Evolutionary conservation across 768 basidiomycete species (phyloP), one percentile per base, ranked within the genome.

Genomic region (Phylloporus rhodoxanthus): DNA sequence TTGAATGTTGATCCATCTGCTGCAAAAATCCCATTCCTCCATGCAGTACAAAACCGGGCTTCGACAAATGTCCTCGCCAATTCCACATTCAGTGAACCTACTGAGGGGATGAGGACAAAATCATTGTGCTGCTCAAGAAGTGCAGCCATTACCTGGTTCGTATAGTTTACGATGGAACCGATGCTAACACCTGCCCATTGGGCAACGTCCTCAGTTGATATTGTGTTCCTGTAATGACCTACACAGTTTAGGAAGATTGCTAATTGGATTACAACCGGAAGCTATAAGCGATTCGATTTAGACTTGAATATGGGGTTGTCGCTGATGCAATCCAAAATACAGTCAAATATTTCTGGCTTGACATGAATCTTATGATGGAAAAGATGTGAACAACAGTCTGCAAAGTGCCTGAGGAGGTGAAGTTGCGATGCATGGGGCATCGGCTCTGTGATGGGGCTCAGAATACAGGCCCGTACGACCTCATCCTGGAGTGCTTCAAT

Each of bases 21-120:
- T 25, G 69, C 50, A 34, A 64, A 65, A 61, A 65, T 73, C 0
- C 72, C 70, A 46, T 68, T 28, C 1, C 62, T 43, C 72, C 72
- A 76, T 4, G 14, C 19, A 0, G 1, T 2, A 23, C 46, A 51
- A 5, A 40, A 9, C 19, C 10, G 30, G 2, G 9, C 15, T 19
- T 49, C 47, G 0, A 39, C 14, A 5, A 42, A 51, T 6, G 0
- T 9, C 2, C 19, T 11, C 3, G 29, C 57, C 6, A 25, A 1
- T 4, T 26, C 15, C 6, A 15, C 34, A 15, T 54, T 28, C 9
- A 33, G 13, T 1, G 47, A 45, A 9, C 17, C 8, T 0, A 0
- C n/a, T 7, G 1, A 10, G 5, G 42, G 48, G 1, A 57, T 14
- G 2, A 4, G 11, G 0, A 58, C 19, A 6, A 50, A 50, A 0